Percentiles rank a stretch among this genome's conserved stretches.
phyloP scores from a whole-genome alignment of 306 rosid species.

The Pterocarpus santalinus region DNA sequence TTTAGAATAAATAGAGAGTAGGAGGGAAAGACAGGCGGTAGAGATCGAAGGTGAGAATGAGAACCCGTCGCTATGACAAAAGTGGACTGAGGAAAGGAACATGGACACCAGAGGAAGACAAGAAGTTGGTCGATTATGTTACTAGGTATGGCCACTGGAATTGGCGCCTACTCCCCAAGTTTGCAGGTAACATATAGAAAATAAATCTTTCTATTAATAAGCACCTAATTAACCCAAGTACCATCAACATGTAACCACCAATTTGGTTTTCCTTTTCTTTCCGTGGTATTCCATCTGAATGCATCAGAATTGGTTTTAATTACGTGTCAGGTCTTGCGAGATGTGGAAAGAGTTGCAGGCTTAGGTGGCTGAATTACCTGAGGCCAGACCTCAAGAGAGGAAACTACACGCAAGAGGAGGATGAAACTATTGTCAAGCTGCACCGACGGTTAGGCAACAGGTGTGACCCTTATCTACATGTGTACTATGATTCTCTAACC shows the following conservation, averaged over 20 bases:
- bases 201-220: too few species aligned
- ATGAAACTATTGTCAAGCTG: slow-evolving; percentile 60
- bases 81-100: slow-evolving; percentile 72
- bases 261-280: not conserved
- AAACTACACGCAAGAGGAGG: slow-evolving; percentile 62
- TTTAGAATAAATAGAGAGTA: too few species aligned
- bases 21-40: too few species aligned
- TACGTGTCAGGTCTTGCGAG: slow-evolving; percentile 59
- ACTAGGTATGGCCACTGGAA: slow-evolving; percentile 74
- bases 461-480: slow-evolving; percentile 28
- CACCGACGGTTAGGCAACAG: slow-evolving; percentile 63
- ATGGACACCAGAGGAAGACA: slow-evolving; percentile 79
- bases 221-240: slow-evolving; percentile 50
- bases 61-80: slow-evolving; percentile 61
- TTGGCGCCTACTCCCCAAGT: slow-evolving; percentile 79
- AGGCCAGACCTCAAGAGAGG: slow-evolving; percentile 74
- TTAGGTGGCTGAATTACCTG: slow-evolving; percentile 74
- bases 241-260: slow-evolving; percentile 53
- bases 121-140: slow-evolving; percentile 66
- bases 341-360: slow-evolving; percentile 86
- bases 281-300: not conserved
- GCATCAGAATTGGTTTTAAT: not conserved
- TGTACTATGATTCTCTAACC: too few species aligned
- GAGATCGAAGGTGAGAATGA: slow-evolving; percentile 46
- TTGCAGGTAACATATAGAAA: slow-evolving; percentile 56